Evolutionary conservation across 176 grass and related monocot species (phyloP).

Genomic region (Avena eriantha): DNA sequence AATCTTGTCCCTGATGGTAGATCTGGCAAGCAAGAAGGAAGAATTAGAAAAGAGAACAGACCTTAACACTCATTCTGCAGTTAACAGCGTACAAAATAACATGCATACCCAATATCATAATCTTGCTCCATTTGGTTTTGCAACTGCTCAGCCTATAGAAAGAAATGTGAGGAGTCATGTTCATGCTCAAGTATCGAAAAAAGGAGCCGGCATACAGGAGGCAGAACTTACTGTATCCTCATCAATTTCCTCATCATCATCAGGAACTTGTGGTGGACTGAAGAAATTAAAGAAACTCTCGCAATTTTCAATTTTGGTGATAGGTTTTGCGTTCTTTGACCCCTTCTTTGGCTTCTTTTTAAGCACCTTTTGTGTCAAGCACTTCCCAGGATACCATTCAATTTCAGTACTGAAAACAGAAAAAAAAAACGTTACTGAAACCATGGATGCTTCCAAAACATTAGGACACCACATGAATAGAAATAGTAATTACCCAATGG

Average conservation of each 20-base stretch:
- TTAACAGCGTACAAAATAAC: background rate
- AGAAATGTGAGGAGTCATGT: constrained; percentile 5
- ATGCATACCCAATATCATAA: constrained; percentile 87
- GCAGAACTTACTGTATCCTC: constrained; percentile 77
- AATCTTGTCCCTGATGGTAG: constrained; percentile 95
- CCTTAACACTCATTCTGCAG: background rate
- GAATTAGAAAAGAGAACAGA: constrained; percentile 16
- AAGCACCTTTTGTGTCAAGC: constrained; percentile 90
- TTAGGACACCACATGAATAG: background rate
- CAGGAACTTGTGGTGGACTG: constrained; percentile 93
- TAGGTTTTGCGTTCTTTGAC: constrained; percentile 84
- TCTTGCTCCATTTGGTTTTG: constrained; percentile 98
- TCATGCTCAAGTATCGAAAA: background rate
- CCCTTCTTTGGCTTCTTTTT: constrained; percentile 98
- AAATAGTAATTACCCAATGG: constrained; percentile 66
- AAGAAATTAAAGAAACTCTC: constrained; percentile 99
- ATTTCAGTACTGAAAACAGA: constrained; percentile 73
- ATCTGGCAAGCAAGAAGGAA: constrained; percentile 49
- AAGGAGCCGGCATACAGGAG: background rate
- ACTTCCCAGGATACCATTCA: constrained; percentile 85
- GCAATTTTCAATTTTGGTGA: constrained; percentile 89
- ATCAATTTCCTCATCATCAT: constrained; percentile 90
- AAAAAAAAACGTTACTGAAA: background rate
- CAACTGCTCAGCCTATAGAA: constrained; percentile 83
- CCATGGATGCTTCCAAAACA: background rate